Evolutionary conservation across 2,329 filamentous ascomycete genomes (phyloP), one percentile per base, ranked within the genome.

Genomic region (Fusarium virguliforme): DNA sequence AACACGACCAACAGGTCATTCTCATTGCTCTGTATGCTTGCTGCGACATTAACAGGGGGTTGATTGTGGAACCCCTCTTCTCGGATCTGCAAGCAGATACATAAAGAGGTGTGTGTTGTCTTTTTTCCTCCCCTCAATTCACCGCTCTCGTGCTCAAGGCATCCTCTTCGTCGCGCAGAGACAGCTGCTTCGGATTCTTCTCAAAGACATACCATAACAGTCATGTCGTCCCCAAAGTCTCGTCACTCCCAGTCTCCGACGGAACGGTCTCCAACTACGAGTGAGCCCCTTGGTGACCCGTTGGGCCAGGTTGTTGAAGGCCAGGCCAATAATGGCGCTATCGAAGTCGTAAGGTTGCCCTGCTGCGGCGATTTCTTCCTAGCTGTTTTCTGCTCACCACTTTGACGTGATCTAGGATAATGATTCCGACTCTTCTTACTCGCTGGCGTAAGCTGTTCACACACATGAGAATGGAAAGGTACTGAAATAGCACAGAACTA

Each of bases 381-480:
- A 0, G 1, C 0, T 18, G 24, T 13, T 2, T 18, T 3, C 9
- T 53, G 10, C 46, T 54, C 5, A 56, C 38, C 13, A 8, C 4
- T 4, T 8, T 6, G 8, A 15, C 18, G 3, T 10, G 30, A 34
- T 2, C 0, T 1, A 72, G 69, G 70, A 70, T 2, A 41, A 67
- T 13, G 66, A 72, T 43, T 58, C 69, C 1, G 69, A 72, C 18
- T 72, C 70, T 12, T 70, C 63, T 1, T 72, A 73, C 41, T 70
- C 66, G 0, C 58, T 48, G 38, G 62, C 66, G 70, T 72, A 3
- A 50, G 57, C 30, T 8, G 26, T 18, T 18, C 18, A 18, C 18
- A 18, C 18, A 9, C 7, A 1, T 18, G 2, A 15, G n/a, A 4
- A 6, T 12, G 1, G 1, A 2, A 4, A 1, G 0, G 8, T 46